Percentiles rank a stretch among this genome's conserved stretches.
Conservation (phyloP, 73 alveolate species). For the Paramecium sonneborni region DNA sequence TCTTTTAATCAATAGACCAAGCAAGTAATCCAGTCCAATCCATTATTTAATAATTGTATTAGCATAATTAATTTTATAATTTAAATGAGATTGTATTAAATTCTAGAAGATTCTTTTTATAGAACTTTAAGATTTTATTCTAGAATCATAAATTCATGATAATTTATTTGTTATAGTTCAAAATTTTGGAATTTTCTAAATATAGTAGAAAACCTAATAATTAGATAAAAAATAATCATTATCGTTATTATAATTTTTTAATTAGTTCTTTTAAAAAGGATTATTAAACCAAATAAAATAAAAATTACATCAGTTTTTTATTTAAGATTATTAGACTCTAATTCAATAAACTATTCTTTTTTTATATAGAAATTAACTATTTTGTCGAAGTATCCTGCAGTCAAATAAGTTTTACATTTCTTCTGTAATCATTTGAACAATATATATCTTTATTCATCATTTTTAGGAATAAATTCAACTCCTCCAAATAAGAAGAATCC, state of each 20-base stretch:
- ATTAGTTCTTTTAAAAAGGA: background rate
- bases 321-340: background rate
- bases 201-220: background rate
- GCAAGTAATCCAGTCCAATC: constrained; percentile 63
- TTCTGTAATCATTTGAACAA: constrained; percentile 1
- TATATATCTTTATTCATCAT: constrained; percentile 16
- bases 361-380: constrained; percentile 26
- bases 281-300: background rate
- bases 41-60: background rate
- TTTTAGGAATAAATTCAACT: constrained; percentile 41
- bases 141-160: background rate
- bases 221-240: background rate
- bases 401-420: constrained; percentile 48
- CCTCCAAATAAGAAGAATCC: constrained; percentile 59
- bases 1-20: constrained; percentile 52
- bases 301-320: background rate
- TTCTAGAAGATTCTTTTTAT: background rate
- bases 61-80: background rate
- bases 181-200: background rate
- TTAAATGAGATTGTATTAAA: background rate
- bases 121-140: background rate
- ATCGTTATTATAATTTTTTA: background rate
- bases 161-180: too few relatives aligned
- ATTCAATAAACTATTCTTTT: constrained; percentile 62
- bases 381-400: constrained; percentile 2